Conservation (phyloP, 768 basidiomycete genomes). For the Suillus ampliporus region DNA sequence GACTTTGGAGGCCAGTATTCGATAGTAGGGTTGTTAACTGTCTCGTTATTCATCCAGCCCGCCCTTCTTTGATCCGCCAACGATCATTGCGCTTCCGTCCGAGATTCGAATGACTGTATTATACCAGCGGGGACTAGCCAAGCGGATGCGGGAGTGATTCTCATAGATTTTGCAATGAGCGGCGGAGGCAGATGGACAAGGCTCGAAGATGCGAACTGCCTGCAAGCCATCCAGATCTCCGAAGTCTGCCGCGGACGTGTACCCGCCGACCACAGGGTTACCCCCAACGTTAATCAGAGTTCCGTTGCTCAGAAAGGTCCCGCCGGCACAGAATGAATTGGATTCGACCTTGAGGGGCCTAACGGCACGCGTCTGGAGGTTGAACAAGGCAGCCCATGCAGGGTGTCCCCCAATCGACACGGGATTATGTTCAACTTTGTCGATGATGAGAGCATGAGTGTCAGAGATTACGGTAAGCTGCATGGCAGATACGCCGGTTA, state of each 20-base stretch:
- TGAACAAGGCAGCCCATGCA: conserved; percentile 81
- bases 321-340: conserved; percentile 89
- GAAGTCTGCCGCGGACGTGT: conserved; percentile 73
- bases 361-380: conserved; percentile 65
- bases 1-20: conserved; percentile 86
- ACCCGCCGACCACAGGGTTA: conserved; percentile 72
- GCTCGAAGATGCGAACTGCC: conserved; percentile 72
- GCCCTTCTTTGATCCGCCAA: conserved; percentile 81
- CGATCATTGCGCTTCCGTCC: conserved; percentile 84
- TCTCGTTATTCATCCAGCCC: conserved; percentile 88
- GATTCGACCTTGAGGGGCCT: conserved; percentile 69
- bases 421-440: conserved; percentile 90
- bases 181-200: conserved; percentile 57
- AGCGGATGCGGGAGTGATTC: conserved; percentile 62
- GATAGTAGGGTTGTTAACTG: conserved; percentile 80
- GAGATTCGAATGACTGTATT: conserved; percentile 69
- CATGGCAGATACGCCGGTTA: conserved; percentile 82
- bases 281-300: conserved; percentile 82
- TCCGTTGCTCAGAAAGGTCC: conserved; percentile 77
- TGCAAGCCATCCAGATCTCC: conserved; percentile 78
- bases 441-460: conserved; percentile 73
- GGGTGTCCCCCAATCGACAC: conserved; percentile 75
- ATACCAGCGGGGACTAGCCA: conserved; percentile 86
- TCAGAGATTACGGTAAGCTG: conserved; percentile 72
- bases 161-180: conserved; percentile 68